These are phyloP conservation scores for Letharia columbiana DNA, from an alignment of 495 filamentous ascomycete genomes.

Conservation along the genomic window DNA sequence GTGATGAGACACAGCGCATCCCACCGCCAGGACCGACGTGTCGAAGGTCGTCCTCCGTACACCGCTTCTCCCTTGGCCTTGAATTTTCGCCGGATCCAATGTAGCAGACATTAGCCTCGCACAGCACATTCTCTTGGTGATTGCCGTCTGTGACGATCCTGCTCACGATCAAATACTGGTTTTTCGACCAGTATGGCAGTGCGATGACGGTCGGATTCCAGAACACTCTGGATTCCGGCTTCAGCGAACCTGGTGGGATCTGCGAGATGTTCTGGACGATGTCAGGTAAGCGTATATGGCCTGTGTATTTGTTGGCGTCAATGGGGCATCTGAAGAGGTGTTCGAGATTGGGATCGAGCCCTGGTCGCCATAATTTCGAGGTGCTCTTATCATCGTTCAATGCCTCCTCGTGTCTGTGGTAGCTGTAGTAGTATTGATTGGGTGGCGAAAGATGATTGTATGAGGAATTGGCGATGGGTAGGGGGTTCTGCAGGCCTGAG, in stretches of 20 bases:
- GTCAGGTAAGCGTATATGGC: slow-evolving; percentile 30
- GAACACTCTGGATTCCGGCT: slow-evolving; percentile 27
- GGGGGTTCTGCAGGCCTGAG: slow-evolving; percentile 12
- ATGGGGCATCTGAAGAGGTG: slow-evolving; percentile 28
- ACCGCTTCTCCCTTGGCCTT: slow-evolving; percentile 26
- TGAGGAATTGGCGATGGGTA: slow-evolving; percentile 23
- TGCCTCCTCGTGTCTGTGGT: slow-evolving; percentile 5
- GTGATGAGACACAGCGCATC: slow-evolving; percentile 30
- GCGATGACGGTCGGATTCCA: slow-evolving; percentile 38
- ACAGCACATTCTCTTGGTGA: slow-evolving; percentile 34
- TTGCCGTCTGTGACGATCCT: slow-evolving; percentile 32
- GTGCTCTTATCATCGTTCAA: background rate
- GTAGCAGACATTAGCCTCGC: slow-evolving; percentile 35
- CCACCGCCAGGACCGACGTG: slow-evolving; percentile 29
- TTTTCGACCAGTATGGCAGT: slow-evolving; percentile 33
- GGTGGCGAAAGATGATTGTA: slow-evolving; percentile 25
- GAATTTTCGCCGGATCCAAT: slow-evolving; percentile 15
- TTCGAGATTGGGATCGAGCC: slow-evolving; percentile 25
- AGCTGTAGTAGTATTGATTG: slow-evolving; percentile 24
- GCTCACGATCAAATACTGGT: slow-evolving; percentile 34
- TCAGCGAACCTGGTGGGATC: slow-evolving; percentile 21
- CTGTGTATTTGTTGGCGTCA: slow-evolving; percentile 29
- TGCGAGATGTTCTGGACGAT: slow-evolving; percentile 33
- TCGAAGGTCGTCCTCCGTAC: slow-evolving; percentile 30
- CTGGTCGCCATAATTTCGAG: slow-evolving; percentile 14